Evolutionary conservation across 2,329 filamentous ascomycete species (phyloP).

Genomic region (Whalleya microplaca): DNA sequence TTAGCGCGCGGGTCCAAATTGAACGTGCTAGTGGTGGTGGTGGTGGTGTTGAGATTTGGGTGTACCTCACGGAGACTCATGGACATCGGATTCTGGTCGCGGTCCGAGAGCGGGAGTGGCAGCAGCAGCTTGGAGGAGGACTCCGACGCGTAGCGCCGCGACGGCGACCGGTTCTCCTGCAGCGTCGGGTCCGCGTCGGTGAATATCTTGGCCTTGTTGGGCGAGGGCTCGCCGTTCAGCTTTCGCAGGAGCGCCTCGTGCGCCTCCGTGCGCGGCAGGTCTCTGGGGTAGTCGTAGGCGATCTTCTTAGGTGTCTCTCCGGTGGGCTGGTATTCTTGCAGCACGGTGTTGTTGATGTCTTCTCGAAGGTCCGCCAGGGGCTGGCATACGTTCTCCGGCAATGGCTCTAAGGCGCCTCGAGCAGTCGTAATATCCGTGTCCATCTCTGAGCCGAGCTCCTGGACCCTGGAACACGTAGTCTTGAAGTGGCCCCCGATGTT

Average conservation of each 20-base stretch:
- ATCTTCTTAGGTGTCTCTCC: constrained; percentile 84
- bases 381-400: constrained; percentile 64
- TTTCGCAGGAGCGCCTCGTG: constrained; percentile 50
- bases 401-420: constrained; percentile 62
- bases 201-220: constrained; percentile 46
- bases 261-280: constrained; percentile 72
- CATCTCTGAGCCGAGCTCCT: constrained; percentile 71
- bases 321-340: constrained; percentile 83
- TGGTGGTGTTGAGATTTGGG: constrained; percentile 52
- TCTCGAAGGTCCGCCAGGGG: constrained; percentile 74
- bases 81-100: constrained; percentile 37
- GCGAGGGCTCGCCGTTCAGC: constrained; percentile 41
- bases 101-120: constrained; percentile 20
- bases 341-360: constrained; percentile 63
- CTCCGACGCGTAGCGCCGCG: constrained; percentile 27
- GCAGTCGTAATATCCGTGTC: constrained; percentile 62
- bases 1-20: constrained; percentile 49
- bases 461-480: constrained; percentile 68
- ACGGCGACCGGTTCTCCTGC: constrained; percentile 32
- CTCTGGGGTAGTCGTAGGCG: constrained; percentile 78
- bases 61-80: constrained; percentile 61
- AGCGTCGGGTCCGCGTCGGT: constrained; percentile 41
- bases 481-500: constrained; percentile 73
- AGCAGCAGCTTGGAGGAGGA: too few species aligned
- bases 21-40: constrained; percentile 43